These are phyloP conservation scores for Massariosphaeria phaeospora DNA, from an alignment of 495 filamentous ascomycete genomes.

Conservation along the genomic window DNA sequence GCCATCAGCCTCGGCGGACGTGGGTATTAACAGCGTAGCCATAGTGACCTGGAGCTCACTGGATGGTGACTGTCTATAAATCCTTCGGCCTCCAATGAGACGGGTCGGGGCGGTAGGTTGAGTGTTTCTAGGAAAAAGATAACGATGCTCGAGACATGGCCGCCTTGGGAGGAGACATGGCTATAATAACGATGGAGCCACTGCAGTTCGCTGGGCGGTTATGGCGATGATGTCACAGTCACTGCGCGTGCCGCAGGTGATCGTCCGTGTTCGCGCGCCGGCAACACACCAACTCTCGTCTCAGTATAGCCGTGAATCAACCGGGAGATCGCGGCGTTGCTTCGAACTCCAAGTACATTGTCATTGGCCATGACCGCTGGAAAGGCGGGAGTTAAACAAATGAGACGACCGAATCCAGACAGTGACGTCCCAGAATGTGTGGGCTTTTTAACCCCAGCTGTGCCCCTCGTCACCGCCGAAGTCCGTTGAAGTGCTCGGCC, in stretches of 20 bases:
- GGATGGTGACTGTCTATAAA: too few species aligned
- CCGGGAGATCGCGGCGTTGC: constrained; percentile 4
- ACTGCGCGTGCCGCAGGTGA: background rate
- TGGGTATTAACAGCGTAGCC: constrained; percentile 23
- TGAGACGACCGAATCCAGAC: too few species aligned
- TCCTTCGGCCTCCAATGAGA: too few species aligned
- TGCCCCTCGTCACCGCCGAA: too few species aligned
- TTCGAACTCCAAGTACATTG: background rate
- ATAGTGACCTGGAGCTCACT: constrained; percentile 10
- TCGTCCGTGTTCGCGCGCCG: constrained; percentile 11
- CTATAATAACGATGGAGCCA: constrained; percentile 15
- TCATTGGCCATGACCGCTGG: too few species aligned
- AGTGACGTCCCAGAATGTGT: too few species aligned
- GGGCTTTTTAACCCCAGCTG: too few species aligned
- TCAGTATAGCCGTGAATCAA: background rate
- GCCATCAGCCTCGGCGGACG: constrained; percentile 9
- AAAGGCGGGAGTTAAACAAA: too few species aligned
- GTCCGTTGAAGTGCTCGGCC: too few species aligned
- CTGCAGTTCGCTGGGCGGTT: background rate
- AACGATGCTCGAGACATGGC: background rate
- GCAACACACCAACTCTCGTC: background rate
- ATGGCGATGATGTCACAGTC: constrained; percentile 26
- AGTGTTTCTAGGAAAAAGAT: background rate
- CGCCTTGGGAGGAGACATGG: constrained; percentile 7
- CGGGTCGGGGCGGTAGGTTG: too few species aligned